Evolutionary conservation across 352 stramenopile species (phyloP), one percentile per base, ranked within the genome.

Genomic region (Phytophthora colocasiae): DNA sequence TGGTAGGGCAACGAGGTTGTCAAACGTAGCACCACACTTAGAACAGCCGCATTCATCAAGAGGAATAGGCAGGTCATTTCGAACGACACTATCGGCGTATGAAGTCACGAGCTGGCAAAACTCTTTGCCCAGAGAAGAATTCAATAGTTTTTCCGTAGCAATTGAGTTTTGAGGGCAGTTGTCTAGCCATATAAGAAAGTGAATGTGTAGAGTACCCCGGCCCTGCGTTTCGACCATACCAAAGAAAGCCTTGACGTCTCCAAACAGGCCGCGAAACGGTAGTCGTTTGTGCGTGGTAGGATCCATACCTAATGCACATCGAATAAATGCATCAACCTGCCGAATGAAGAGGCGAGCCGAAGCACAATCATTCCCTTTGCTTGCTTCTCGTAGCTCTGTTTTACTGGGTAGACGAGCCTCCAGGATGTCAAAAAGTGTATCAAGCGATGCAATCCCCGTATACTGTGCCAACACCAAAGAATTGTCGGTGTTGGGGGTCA

Each of bases 401-500:
- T 61, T 61, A 12, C 34, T 46, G 3, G 41, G 53, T 1, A 61
- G 15, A 5, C 3, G 11, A 0, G 9, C 38, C 17, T 44, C 38
- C 11, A 44, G 14, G 22, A 61, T 5, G 14, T 52, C 53, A 36
- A 61, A 52, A 0, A 61, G 38, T 4, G 50, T 36, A 2, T 45
- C 17, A 4, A 61, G 17, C 9, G 53, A 52, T 7, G 53, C 2
- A 15, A 24, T 62, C 1, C 54, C 54, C 15, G 54, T 38, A 10
- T 62, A 54, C 2, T 54, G n/a, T 8, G 43, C 43, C 41, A 53
- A 47, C 14, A 12, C 54, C 14, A 62, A 26, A n/a, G 54, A 53
- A 19, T 53, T 62, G 22, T 54, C 43, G 2, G 54, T 53, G 5
- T 62, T 62, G 15, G 41, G 41, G 4, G 54, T 62, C 14, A 62